Percentiles rank a stretch among this genome's conserved stretches.
Evolutionary conservation across 2,329 filamentous ascomycete genomes (phyloP).

Genomic region (Ambrosiella cleistominuta): DNA sequence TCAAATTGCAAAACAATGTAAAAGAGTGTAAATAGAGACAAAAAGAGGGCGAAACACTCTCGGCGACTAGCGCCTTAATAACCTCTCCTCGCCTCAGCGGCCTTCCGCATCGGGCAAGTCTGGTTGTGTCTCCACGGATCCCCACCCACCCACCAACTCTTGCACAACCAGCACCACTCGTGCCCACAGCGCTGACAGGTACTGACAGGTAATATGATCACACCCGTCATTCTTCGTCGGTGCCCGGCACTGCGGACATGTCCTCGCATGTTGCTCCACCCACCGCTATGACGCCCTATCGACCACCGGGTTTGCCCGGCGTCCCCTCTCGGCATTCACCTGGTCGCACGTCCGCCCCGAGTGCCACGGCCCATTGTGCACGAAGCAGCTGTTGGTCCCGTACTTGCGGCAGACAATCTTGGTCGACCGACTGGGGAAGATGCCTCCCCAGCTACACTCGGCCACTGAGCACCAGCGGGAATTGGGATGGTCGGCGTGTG

Average conservation of each 20-base stretch:
- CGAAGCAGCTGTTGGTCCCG: background rate
- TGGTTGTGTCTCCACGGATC: too few relatives aligned
- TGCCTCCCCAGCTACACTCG: conserved; percentile 48
- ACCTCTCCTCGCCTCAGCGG: too few relatives aligned
- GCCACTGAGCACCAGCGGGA: conserved; percentile 60
- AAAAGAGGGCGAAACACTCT: too few relatives aligned
- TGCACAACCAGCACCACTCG: background rate
- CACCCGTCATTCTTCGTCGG: conserved; percentile 1
- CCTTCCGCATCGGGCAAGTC: too few relatives aligned
- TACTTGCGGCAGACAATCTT: conserved; percentile 43
- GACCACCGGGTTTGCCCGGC: background rate
- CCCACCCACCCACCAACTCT: too few relatives aligned
- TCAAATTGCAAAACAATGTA: too few relatives aligned
- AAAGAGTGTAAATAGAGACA: too few relatives aligned
- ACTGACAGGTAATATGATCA: background rate
- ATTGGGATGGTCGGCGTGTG: conserved; percentile 38
- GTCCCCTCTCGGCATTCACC: background rate
- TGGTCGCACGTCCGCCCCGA: background rate
- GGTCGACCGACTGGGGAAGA: conserved; percentile 50
- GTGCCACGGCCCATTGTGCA: conserved; percentile 4
- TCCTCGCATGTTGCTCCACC: background rate
- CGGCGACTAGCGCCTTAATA: too few relatives aligned
- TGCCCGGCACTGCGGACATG: background rate
- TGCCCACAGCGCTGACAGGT: background rate
- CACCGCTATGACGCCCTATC: background rate